These are phyloP conservation scores for Oryza brachyantha DNA, from an alignment of 176 grass and related monocot species.

Conservation along the genomic window DNA sequence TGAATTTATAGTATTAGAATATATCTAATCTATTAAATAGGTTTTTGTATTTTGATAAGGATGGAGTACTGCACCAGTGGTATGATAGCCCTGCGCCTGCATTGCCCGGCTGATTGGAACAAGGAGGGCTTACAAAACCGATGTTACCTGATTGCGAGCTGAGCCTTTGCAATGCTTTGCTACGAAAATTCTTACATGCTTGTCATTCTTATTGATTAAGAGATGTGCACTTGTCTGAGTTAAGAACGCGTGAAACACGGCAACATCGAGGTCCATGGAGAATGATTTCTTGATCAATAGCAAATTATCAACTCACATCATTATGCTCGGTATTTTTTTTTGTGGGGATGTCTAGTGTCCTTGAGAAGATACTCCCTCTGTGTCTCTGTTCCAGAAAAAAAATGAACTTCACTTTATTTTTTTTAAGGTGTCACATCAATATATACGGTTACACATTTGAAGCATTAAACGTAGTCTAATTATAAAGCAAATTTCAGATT, in stretches of 20 bases:
- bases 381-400: no score
- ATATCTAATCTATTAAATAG: no score
- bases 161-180: background rate
- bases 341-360: background rate
- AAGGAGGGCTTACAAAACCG: constrained; percentile 20
- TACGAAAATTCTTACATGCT: background rate
- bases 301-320: background rate
- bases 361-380: no score
- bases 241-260: background rate
- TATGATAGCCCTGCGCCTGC: background rate
- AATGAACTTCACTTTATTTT: no score
- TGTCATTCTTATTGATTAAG: background rate
- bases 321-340: background rate
- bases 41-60: no score
- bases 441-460: no score
- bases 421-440: no score
- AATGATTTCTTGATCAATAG: background rate
- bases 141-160: constrained; percentile 13
- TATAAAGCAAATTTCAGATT: no score
- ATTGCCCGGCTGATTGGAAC: constrained; percentile 40
- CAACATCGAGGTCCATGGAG: background rate
- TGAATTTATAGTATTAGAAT: no score
- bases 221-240: background rate
- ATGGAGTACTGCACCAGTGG: no score
- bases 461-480: no score